Evolutionary conservation across 2,329 filamentous ascomycete genomes (phyloP), one percentile per base, ranked within the genome.

Genomic region (Diaporthe velutina): DNA sequence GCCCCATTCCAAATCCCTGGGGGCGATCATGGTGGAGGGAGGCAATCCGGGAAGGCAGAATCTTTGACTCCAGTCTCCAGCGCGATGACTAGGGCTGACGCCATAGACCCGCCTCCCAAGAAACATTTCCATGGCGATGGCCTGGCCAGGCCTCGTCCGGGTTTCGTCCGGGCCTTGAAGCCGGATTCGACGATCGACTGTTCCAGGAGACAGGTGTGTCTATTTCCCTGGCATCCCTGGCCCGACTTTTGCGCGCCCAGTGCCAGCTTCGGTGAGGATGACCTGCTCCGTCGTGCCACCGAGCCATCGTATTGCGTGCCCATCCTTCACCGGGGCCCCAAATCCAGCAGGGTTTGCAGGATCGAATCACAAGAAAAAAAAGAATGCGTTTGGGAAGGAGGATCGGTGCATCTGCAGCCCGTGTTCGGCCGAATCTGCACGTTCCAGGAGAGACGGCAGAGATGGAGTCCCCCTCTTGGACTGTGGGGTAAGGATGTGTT

Each of bases 251-350:
- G 61, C 61, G 38, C 61, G 45, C 45, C 45, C 61, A 38, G 45
- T 67, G 45, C 64, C 45, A 54, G 64, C 15, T 54, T 68, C 48
- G 64, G 64, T 68, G 64, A 54, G 64, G 48, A 54, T 54, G 48
- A 9, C 30, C 45, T 54, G 33, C 64, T 40, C 33, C n/a, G 48
- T 68, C 22, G 45, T 54, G 64, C 64, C 64, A 68, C 64, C 33
- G 48, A 38, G 48, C 48, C 45, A 54, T 33, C 33, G 64, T 40
- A 52, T 54, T 68, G 48, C 64, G 64, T 38, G 45, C 22, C 10
- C 57, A 28, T 40, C 33, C 64, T 54, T 68, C 33, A 5, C 54
- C 48, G 33, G 48, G 45, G 64, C 33, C 33, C 64, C 33, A 22
- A 54, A 54, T 68, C 64, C 64, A 68, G 64, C 33, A 38, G 45